A percentile compares a stretch with the other conserved stretches of the same genome.
Evolutionary conservation across 176 grass and related monocot genomes (phyloP).

Genomic region (Oropetium thomaeum): DNA sequence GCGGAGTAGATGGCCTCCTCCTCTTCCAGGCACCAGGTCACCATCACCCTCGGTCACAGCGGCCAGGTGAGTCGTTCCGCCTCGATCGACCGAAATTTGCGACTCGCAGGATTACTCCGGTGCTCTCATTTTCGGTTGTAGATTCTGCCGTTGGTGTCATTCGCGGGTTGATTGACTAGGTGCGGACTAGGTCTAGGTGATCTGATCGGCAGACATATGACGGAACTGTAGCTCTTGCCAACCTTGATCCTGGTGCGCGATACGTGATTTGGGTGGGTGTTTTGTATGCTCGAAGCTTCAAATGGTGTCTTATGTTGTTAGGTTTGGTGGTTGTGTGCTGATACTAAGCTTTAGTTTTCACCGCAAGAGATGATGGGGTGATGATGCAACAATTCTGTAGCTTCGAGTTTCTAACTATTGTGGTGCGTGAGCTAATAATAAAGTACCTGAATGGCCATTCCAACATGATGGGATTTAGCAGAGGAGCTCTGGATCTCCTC

Average conservation of each 20-base stretch:
- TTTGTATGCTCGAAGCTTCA: neutral
- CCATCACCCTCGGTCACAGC: constrained; percentile 73
- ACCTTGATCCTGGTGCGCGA: neutral
- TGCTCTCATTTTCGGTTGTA: neutral
- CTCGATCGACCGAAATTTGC: neutral
- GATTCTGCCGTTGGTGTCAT: neutral
- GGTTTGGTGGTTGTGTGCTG: neutral
- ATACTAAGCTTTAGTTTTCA: neutral
- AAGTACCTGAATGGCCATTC: neutral
- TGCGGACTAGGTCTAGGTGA: neutral
- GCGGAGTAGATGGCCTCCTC: constrained; percentile 38
- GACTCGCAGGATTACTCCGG: neutral
- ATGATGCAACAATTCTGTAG: neutral
- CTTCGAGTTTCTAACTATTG: neutral
- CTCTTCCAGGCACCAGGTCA: constrained; percentile 49
- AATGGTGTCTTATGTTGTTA: neutral
- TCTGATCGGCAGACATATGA: neutral
- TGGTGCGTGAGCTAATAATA: neutral
- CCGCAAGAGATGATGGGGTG: neutral
- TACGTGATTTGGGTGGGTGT: neutral
- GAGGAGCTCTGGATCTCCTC: neutral
- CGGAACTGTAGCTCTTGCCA: neutral
- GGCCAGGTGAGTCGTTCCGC: constrained; percentile 48
- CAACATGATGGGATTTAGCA: neutral
- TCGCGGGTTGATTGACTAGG: constrained; percentile 14